Percentiles rank a stretch among this genome's conserved stretches.
These are phyloP conservation scores for Juncus effusus DNA, from an alignment of 176 grass and related monocot species.

Conservation along the genomic window DNA sequence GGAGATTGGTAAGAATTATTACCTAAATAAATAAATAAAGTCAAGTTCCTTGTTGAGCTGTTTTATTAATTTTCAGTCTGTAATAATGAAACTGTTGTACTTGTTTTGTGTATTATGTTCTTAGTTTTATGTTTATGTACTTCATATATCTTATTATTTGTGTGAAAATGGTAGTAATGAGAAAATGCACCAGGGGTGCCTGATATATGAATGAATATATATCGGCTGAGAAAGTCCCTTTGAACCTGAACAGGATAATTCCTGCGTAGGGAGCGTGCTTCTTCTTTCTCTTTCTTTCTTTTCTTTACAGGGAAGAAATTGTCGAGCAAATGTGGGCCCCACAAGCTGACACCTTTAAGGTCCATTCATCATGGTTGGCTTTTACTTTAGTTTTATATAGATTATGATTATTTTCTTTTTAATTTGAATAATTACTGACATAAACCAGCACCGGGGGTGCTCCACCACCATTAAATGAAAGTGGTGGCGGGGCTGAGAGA, in stretches of 20 bases:
- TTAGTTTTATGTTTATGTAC: background rate
- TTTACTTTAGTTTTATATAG: background rate
- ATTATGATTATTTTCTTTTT: constrained; percentile 12
- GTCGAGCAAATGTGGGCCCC: background rate
- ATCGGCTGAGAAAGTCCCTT: constrained; percentile 99
- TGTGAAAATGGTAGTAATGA: constrained; percentile 57
- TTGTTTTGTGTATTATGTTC: constrained; percentile 10
- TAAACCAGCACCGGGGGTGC: constrained; percentile 83
- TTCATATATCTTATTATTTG: constrained; percentile 22
- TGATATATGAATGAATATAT: constrained; percentile 46
- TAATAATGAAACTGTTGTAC: constrained; percentile 52
- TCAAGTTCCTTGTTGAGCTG: constrained; percentile 26
- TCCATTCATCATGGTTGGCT: background rate
- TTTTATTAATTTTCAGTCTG: constrained; percentile 25
- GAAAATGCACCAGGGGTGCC: constrained; percentile 97
- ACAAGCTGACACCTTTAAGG: constrained; percentile 6
- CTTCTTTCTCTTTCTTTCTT: constrained; percentile 47
- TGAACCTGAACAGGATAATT: constrained; percentile 99
- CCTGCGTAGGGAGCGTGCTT: constrained; percentile 99
- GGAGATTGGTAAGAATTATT: constrained; percentile 80
- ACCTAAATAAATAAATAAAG: constrained; percentile 51
- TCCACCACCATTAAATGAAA: constrained; percentile 45
- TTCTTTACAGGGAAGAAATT: constrained; percentile 48
- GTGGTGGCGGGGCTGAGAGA: constrained; percentile 63
- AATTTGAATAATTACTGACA: constrained; percentile 56